phyloP scores from a whole-genome alignment of 2,329 filamentous ascomycete species.

The Aureobasidium melanogenum region DNA sequence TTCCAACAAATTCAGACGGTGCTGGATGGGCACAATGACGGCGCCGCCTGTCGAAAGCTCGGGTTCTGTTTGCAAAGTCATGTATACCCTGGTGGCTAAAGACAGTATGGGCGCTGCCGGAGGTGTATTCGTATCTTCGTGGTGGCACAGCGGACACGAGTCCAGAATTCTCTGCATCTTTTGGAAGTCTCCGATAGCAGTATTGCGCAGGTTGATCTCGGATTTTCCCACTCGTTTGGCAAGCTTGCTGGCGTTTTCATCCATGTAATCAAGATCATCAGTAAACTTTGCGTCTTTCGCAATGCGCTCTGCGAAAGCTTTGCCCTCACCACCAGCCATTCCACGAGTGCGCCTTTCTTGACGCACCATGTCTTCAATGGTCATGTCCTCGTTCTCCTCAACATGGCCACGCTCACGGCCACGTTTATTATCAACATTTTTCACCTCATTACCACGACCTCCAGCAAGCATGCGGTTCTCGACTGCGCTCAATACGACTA shows the following conservation, averaged over 20 bases:
- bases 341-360: constrained; percentile 82
- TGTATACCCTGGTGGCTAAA: constrained; percentile 73
- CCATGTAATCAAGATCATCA: constrained; percentile 91
- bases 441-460: constrained; percentile 65
- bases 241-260: constrained; percentile 88
- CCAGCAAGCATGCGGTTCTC: constrained; percentile 84
- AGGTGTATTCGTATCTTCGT: constrained; percentile 70
- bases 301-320: constrained; percentile 81
- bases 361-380: constrained; percentile 90
- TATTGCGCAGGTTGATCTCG: constrained; percentile 77
- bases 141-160: constrained; percentile 80
- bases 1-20: constrained; percentile 84
- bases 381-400: constrained; percentile 91
- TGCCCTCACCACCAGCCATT: constrained; percentile 68
- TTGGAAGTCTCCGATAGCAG: constrained; percentile 79
- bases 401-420: constrained; percentile 78
- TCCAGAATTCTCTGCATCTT: constrained; percentile 82
- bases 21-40: constrained; percentile 80
- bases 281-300: constrained; percentile 87
- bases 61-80: constrained; percentile 83
- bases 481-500: constrained; percentile 78
- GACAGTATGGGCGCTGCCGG: constrained; percentile 80
- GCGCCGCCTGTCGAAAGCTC: constrained; percentile 77
- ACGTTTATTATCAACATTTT: constrained; percentile 66
- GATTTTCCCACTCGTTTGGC: constrained; percentile 81